phyloP scores from a whole-genome alignment of 23 red algal species.

The Pyropia haitanensis region DNA sequence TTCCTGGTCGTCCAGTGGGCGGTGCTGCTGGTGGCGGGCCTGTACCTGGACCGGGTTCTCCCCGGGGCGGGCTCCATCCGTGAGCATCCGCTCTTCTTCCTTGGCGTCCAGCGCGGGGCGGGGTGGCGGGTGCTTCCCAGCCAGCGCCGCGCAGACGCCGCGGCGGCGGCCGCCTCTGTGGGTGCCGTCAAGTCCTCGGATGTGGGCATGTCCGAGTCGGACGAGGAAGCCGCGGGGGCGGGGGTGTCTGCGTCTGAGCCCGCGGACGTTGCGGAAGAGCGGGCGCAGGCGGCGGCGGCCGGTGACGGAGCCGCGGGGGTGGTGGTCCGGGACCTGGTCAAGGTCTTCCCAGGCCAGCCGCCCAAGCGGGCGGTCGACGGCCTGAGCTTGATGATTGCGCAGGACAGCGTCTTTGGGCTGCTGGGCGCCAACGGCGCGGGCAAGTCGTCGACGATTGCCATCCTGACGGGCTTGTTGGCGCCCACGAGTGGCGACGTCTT shows the following conservation, averaged over 20 bases:
- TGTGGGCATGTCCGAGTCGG: neutral
- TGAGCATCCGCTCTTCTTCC: conserved; percentile 75
- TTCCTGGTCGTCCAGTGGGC: conserved; percentile 52
- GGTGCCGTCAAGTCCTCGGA: neutral
- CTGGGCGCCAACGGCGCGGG: conserved; percentile 74
- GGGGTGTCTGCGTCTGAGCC: neutral
- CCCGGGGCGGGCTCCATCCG: conserved; percentile 32
- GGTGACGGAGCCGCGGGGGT: conserved; percentile 34
- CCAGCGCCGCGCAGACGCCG: neutral
- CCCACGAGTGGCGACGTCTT: conserved; percentile 43
- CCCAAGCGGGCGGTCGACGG: conserved; percentile 58
- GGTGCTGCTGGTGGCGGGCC: conserved; percentile 40
- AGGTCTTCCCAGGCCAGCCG: conserved; percentile 45
- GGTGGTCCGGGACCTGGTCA: conserved; percentile 36
- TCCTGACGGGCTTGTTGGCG: conserved; percentile 51
- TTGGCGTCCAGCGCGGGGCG: conserved; percentile 28
- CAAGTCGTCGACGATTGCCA: conserved; percentile 69
- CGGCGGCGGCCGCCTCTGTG: neutral
- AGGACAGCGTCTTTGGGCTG: conserved; percentile 64
- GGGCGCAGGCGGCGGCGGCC: conserved; percentile 8
- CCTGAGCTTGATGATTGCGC: conserved; percentile 40
- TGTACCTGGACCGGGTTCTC: conserved; percentile 86
- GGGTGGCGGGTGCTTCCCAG: neutral
- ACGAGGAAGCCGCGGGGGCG: neutral
- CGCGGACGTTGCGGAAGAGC: conserved; percentile 33